Evolutionary conservation across 495 filamentous ascomycete genomes (phyloP).

Genomic region (Penicillium bovifimosum): DNA sequence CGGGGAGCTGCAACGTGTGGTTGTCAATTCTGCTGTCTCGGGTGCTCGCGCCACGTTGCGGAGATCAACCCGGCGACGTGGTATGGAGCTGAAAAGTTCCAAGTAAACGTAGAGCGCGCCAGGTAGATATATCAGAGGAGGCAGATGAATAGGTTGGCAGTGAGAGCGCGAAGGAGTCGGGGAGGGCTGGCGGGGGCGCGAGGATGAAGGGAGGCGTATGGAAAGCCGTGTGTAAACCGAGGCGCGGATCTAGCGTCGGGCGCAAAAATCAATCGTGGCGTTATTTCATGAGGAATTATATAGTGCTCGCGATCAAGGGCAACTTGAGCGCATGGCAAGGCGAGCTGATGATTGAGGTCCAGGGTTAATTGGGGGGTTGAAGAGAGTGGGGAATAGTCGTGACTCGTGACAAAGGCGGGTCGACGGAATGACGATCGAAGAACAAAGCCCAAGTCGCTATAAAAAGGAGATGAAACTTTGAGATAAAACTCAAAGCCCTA

Average conservation of each 20-base stretch:
- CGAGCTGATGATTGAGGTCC: conserved; percentile 1
- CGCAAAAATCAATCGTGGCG: background rate
- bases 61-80: conserved; percentile 14
- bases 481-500: background rate
- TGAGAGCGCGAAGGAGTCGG: background rate
- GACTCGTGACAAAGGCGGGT: conserved; percentile 9
- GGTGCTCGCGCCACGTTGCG: conserved; percentile 12
- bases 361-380: conserved; percentile 1
- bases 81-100: background rate
- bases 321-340: conserved; percentile 1
- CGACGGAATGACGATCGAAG: conserved; percentile 2
- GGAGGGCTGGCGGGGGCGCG: background rate
- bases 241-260: background rate
- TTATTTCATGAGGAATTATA: background rate
- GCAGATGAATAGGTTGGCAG: background rate
- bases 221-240: background rate
- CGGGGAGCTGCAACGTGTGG: conserved; percentile 8
- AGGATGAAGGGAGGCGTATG: background rate
- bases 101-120: background rate
- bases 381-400: conserved; percentile 6
- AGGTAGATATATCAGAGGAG: background rate
- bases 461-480: background rate
- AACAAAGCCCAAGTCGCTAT: background rate
- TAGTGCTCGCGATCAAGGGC: background rate
- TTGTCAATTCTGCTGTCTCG: conserved; percentile 10